These are phyloP conservation scores for Suillus paluster DNA, from an alignment of 768 basidiomycete genomes.

Conservation along the genomic window DNA sequence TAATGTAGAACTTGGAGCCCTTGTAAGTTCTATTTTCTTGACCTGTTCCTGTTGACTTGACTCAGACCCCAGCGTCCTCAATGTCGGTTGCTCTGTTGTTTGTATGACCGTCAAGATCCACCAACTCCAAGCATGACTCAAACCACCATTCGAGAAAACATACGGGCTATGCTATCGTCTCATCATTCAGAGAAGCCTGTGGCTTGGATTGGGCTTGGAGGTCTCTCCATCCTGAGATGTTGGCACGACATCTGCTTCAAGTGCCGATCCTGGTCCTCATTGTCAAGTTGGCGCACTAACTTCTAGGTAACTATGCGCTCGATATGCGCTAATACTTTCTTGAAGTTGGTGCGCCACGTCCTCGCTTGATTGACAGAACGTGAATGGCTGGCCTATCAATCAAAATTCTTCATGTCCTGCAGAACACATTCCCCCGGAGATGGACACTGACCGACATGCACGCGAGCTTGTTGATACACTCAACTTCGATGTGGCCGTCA, in stretches of 20 bases:
- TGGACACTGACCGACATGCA: background rate
- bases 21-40: background rate
- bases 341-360: background rate
- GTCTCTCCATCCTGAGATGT: background rate
- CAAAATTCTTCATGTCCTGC: too few relatives aligned
- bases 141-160: background rate
- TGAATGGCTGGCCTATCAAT: too few relatives aligned
- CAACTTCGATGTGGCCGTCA: background rate
- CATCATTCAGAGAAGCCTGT: background rate
- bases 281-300: too few relatives aligned
- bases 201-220: background rate
- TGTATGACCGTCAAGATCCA: background rate
- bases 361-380: background rate
- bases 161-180: background rate
- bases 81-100: background rate
- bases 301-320: too few relatives aligned
- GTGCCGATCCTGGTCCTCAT: too few relatives aligned
- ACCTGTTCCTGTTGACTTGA: background rate
- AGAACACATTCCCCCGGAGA: too few relatives aligned
- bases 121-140: background rate
- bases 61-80: background rate
- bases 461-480: background rate
- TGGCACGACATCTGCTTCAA: too few relatives aligned
- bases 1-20: background rate
- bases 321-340: background rate